Evolutionary conservation across 495 filamentous ascomycete genomes (phyloP).

Genomic region (Penicilliopsis zonata): DNA sequence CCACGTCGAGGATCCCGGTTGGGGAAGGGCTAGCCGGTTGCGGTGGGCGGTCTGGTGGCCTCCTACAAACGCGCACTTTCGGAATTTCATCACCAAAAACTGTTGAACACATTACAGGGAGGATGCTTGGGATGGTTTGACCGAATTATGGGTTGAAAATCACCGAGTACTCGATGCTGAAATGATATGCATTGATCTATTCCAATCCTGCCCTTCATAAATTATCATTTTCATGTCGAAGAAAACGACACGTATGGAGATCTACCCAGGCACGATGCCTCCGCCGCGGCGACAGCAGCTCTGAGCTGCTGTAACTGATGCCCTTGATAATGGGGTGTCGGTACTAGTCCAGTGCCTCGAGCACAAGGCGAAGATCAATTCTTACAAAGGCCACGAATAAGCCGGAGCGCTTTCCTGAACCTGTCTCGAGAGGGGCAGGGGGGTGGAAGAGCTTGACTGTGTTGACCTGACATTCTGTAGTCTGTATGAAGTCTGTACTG

Average conservation of each 20-base stretch:
- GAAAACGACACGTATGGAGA: no score
- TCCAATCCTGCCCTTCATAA: no score
- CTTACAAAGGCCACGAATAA: conserved; percentile 68
- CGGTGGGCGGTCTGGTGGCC: conserved; percentile 8
- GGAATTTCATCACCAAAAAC: conserved; percentile 4
- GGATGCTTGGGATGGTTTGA: no score
- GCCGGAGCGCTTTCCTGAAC: conserved; percentile 84
- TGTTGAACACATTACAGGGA: no score
- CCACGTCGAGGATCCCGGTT: conserved; percentile 10
- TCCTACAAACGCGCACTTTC: conserved; percentile 5
- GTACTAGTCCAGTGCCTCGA: conserved; percentile 37
- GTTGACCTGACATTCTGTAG: conserved; percentile 50
- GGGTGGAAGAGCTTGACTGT: conserved; percentile 89
- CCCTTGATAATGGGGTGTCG: conserved; percentile 32
- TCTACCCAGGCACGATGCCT: conserved; percentile 1
- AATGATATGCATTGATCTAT: no score
- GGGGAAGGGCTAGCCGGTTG: conserved; percentile 5
- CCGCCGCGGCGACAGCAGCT: conserved; percentile 45
- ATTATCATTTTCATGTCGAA: no score
- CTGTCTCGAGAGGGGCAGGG: conserved; percentile 60
- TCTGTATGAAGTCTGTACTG: not conserved
- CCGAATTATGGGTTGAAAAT: no score
- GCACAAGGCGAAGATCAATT: conserved; percentile 42
- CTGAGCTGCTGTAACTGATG: conserved; percentile 44
- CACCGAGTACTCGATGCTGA: no score